These are phyloP conservation scores for Xylaria sp. DNA, from an alignment of 2,329 filamentous ascomycete species.

Conservation along the genomic window DNA sequence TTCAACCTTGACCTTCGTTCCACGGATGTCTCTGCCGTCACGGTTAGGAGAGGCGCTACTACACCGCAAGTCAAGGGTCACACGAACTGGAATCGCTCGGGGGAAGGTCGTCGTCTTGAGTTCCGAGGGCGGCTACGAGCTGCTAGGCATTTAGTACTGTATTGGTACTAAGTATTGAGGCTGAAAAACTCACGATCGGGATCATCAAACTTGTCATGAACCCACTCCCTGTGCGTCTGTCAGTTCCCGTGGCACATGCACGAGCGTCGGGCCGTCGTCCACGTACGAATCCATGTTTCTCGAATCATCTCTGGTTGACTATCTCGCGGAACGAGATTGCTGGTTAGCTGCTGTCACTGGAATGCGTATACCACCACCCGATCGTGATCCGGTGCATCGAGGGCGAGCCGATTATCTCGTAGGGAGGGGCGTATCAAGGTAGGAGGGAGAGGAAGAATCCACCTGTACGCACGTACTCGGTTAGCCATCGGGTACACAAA, in stretches of 20 bases:
- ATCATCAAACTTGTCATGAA: conserved; percentile 87
- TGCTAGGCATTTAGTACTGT: conserved; percentile 17
- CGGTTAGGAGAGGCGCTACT: conserved; percentile 10
- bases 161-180: neutral
- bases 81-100: conserved; percentile 36
- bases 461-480: conserved; percentile 28
- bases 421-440: conserved; percentile 32
- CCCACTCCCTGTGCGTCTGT: conserved; percentile 73
- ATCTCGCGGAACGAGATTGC: conserved; percentile 49
- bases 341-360: conserved; percentile 50
- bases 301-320: conserved; percentile 60
- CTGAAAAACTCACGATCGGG: conserved; percentile 52
- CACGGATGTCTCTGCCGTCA: conserved; percentile 51
- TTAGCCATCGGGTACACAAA: conserved; percentile 35
- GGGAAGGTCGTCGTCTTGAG: conserved; percentile 43
- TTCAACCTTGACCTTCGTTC: conserved; percentile 78
- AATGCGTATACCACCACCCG: conserved; percentile 43
- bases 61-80: conserved; percentile 15
- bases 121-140: conserved; percentile 31
- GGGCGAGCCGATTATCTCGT: conserved; percentile 37
- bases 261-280: neutral
- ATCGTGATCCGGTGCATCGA: conserved; percentile 41
- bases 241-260: conserved; percentile 20
- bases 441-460: conserved; percentile 40
- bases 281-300: conserved; percentile 72